Evolutionary conservation across 345 rosid genomes (phyloP).

Genomic region (Eutrema yunnanense): DNA sequence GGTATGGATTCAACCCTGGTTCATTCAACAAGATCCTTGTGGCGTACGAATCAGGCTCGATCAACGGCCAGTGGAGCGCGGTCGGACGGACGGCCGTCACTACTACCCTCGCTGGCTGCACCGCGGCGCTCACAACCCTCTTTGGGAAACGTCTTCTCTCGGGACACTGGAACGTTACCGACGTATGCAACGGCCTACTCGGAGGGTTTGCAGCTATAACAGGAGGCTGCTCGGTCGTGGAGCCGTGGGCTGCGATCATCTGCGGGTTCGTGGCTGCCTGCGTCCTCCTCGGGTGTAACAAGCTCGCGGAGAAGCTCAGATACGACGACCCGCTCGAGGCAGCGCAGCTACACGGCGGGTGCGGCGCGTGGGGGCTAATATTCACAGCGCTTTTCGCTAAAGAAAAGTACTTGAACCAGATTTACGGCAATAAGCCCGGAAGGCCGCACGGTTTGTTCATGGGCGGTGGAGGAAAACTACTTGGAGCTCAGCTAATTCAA

Average conservation of each 20-base stretch:
- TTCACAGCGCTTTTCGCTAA: conserved; percentile 66
- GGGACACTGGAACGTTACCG: conserved; percentile 73
- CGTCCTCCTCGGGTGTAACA: conserved; percentile 58
- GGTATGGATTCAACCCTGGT: conserved; percentile 87
- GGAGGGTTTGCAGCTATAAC: conserved; percentile 90
- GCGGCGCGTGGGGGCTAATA: conserved; percentile 73
- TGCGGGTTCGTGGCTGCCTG: conserved; percentile 65
- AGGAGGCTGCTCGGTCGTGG: conserved; percentile 72
- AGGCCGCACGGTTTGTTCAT: conserved; percentile 55
- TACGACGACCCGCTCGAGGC: conserved; percentile 77
- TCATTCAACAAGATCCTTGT: conserved; percentile 42
- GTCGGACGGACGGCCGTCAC: conserved; percentile 78
- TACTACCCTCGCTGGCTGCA: conserved; percentile 70
- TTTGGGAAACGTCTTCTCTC: conserved; percentile 60
- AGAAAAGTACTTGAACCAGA: conserved; percentile 43
- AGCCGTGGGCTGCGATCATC: conserved; percentile 79
- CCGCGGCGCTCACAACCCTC: conserved; percentile 72
- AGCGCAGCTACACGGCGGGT: conserved; percentile 74
- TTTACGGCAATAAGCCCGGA: conserved; percentile 32
- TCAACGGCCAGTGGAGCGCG: conserved; percentile 80
- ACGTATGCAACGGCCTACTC: conserved; percentile 72
- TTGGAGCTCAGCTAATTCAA: conserved; percentile 64
- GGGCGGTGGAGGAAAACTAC: conserved; percentile 72
- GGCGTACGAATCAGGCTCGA: conserved; percentile 27
- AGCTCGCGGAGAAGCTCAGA: conserved; percentile 40